phyloP scores from a whole-genome alignment of 2,329 filamentous ascomycete genomes.

The Chaetothyriales sp. region DNA sequence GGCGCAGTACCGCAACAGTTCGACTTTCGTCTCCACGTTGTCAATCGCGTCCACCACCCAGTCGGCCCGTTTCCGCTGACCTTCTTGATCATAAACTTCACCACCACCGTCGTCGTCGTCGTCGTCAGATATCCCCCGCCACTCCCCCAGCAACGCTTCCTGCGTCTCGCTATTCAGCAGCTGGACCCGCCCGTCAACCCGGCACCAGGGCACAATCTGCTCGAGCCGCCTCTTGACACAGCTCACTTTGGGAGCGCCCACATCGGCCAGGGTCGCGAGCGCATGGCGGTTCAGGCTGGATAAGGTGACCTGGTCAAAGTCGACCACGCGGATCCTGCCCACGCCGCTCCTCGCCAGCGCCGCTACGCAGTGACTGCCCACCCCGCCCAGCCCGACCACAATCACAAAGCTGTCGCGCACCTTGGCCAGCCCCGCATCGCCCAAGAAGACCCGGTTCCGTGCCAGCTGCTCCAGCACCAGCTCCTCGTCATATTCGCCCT shows the following conservation, averaged over 20 bases:
- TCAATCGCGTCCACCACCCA: slow-evolving; percentile 97
- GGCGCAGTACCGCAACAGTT: slow-evolving; percentile 74
- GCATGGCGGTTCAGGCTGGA: slow-evolving; percentile 93
- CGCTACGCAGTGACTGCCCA: slow-evolving; percentile 80
- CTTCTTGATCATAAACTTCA: slow-evolving; percentile 20
- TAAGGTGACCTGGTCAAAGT: slow-evolving; percentile 94
- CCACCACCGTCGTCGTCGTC: slow-evolving; percentile 4
- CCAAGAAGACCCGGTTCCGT: slow-evolving; percentile 81
- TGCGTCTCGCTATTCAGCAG: slow-evolving; percentile 61
- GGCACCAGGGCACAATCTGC: slow-evolving; percentile 80
- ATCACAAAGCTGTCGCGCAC: slow-evolving; percentile 72
- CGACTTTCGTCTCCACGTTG: slow-evolving; percentile 94
- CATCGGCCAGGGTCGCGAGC: slow-evolving; percentile 82
- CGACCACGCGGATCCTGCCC: slow-evolving; percentile 71
- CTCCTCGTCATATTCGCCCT: slow-evolving; percentile 55
- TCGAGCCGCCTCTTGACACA: slow-evolving; percentile 66
- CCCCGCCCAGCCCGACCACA: slow-evolving; percentile 83
- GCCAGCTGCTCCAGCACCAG: slow-evolving; percentile 89
- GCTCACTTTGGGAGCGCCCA: slow-evolving; percentile 81
- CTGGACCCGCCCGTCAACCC: slow-evolving; percentile 72
- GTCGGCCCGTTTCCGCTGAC: slow-evolving; percentile 45
- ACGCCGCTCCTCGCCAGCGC: slow-evolving; percentile 81
- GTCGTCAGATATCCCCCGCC: slow-evolving; percentile 39
- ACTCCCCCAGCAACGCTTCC: slow-evolving; percentile 49
- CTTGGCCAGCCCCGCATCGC: slow-evolving; percentile 61